A percentile compares a stretch with the other conserved stretches of the same genome.
These are phyloP conservation scores for Trichoderma brevicompactum DNA, from an alignment of 2,329 filamentous ascomycete genomes.

Conservation along the genomic window DNA sequence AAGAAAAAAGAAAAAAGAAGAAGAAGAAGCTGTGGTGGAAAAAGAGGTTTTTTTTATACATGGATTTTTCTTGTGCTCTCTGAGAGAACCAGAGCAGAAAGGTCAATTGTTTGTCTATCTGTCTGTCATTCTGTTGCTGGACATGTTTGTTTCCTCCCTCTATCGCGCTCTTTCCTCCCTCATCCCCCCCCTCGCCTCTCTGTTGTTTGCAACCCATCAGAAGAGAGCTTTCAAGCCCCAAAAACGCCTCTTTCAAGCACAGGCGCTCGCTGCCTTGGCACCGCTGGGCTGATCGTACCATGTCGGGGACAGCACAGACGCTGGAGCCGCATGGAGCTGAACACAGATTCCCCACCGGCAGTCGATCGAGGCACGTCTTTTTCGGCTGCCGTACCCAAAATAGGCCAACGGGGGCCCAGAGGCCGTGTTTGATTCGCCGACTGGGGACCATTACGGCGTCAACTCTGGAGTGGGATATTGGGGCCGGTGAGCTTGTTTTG, in stretches of 20 bases:
- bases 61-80: too few relatives aligned
- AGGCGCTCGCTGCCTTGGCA: background rate
- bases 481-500: background rate
- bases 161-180: background rate
- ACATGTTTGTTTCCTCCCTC: background rate
- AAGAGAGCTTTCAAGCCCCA: background rate
- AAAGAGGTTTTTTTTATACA: too few relatives aligned
- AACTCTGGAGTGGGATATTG: background rate
- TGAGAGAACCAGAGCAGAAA: too few relatives aligned
- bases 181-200: background rate
- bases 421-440: conserved; percentile 1
- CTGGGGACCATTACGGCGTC: background rate
- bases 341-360: conserved; percentile 1
- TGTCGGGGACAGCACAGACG: background rate
- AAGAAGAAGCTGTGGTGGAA: too few relatives aligned
- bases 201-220: background rate
- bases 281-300: too few relatives aligned
- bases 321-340: background rate
- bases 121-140: background rate
- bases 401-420: background rate
- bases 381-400: background rate
- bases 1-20: too few relatives aligned
- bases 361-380: background rate
- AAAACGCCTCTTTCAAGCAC: background rate
- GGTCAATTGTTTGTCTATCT: too few relatives aligned